phyloP scores from a whole-genome alignment of 2,329 filamentous ascomycete species.

The Hypoxylon sp. region DNA sequence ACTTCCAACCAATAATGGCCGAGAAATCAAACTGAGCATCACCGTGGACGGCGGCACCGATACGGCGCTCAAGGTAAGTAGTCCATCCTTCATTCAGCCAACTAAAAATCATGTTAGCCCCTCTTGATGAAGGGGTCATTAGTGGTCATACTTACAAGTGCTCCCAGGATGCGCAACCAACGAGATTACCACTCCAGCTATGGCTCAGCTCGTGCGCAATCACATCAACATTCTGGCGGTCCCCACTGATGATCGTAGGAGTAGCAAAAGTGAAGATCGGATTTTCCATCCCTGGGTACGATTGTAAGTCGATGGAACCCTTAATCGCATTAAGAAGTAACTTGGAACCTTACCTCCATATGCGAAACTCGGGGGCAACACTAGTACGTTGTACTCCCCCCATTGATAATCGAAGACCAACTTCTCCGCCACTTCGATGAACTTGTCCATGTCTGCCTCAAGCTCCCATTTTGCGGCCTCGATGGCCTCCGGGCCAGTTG shows the following conservation, averaged over 20 bases:
- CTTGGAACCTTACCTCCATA: conserved; percentile 76
- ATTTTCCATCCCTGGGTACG: conserved; percentile 81
- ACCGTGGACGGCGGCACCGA: conserved; percentile 82
- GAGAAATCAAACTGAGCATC: conserved; percentile 92
- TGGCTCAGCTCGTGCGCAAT: conserved; percentile 82
- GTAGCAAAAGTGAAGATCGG: conserved; percentile 96
- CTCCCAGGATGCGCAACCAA: conserved; percentile 85
- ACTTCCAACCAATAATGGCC: conserved; percentile 96
- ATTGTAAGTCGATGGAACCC: conserved; percentile 33
- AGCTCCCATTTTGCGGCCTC: conserved; percentile 90
- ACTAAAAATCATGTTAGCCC: conserved; percentile 56
- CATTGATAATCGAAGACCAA: conserved; percentile 90
- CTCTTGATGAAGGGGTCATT: background rate
- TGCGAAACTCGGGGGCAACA: conserved; percentile 90
- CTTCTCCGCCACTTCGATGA: conserved; percentile 87
- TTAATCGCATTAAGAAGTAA: conserved; percentile 4
- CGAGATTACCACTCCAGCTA: conserved; percentile 91
- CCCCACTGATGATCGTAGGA: conserved; percentile 92
- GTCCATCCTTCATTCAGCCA: conserved; percentile 91
- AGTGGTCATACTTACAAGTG: conserved; percentile 72
- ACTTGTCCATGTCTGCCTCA: conserved; percentile 90
- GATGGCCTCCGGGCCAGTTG: conserved; percentile 89
- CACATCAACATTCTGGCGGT: conserved; percentile 92
- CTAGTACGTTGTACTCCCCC: conserved; percentile 95
- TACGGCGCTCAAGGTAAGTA: conserved; percentile 90